These are phyloP conservation scores for Globisporangium radiosum DNA, from an alignment of 352 stramenopile species.

Conservation along the genomic window DNA sequence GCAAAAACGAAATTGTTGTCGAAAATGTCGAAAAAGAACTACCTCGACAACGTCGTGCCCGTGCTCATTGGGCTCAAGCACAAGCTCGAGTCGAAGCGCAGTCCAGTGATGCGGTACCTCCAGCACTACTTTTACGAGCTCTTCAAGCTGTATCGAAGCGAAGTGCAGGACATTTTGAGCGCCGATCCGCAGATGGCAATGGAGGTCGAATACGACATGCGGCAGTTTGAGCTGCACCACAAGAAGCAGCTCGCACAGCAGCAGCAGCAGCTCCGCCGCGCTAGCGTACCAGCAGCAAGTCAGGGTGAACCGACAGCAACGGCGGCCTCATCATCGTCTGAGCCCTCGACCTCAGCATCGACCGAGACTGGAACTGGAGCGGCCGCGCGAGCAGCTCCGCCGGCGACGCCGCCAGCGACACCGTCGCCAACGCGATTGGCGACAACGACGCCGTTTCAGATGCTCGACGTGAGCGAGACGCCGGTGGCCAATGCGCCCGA, in stretches of 20 bases:
- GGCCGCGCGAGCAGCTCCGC: not conserved
- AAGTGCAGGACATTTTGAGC: conserved; percentile 92
- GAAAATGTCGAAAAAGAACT: conserved; percentile 96
- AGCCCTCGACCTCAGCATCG: not conserved
- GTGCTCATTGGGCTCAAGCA: conserved; percentile 95
- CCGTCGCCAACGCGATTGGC: conserved; percentile 16
- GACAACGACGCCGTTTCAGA: conserved; percentile 17
- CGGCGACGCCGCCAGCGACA: conserved; percentile 18
- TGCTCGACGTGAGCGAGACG: conserved; percentile 32
- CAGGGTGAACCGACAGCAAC: too few species aligned
- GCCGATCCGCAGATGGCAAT: conserved; percentile 91
- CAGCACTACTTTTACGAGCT: conserved; percentile 93
- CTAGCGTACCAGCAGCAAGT: not conserved
- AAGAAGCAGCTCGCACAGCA: conserved; percentile 36
- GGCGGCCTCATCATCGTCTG: not conserved
- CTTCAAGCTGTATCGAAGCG: conserved; percentile 89
- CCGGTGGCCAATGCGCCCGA: conserved; percentile 15
- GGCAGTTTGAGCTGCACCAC: conserved; percentile 64
- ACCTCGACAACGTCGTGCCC: conserved; percentile 95
- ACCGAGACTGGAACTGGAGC: not conserved
- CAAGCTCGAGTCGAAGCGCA: conserved; percentile 90
- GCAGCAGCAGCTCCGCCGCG: conserved; percentile 23
- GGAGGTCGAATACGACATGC: conserved; percentile 95
- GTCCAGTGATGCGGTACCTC: conserved; percentile 90
- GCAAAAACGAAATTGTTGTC: conserved; percentile 92